Conservation (phyloP, 257 asterid species). For the Primulina huaijiensis region DNA sequence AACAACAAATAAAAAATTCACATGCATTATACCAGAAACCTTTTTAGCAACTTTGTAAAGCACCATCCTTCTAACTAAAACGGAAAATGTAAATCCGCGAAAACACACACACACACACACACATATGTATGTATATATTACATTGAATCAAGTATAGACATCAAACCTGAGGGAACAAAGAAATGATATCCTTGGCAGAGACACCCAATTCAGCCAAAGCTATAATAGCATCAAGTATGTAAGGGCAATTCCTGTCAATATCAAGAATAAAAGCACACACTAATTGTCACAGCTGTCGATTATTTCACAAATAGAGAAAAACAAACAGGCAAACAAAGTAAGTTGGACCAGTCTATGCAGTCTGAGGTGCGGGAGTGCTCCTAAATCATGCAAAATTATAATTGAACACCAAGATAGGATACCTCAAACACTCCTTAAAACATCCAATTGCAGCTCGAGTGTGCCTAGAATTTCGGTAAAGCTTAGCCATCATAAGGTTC, state of each 20-base stretch:
- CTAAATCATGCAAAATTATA: constrained; percentile 19
- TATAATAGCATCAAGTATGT: constrained; percentile 75
- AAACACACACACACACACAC: constrained; percentile 3
- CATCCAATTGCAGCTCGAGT: constrained; percentile 83
- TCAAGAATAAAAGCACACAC: constrained; percentile 13
- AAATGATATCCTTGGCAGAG: constrained; percentile 68
- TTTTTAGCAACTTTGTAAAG: constrained; percentile 3
- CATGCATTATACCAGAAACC: constrained; percentile 13
- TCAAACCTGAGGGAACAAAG: constrained; percentile 81
- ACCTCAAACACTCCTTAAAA: constrained; percentile 97
- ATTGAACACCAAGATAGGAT: constrained; percentile 27
- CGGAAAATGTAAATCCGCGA: constrained; percentile 3
- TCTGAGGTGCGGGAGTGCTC: constrained; percentile 15
- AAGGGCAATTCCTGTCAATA: constrained; percentile 74
- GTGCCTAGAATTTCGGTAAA: constrained; percentile 84
- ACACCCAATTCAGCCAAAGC: constrained; percentile 95
- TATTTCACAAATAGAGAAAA: constrained; percentile 10
- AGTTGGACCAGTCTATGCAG: background rate
- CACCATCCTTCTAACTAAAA: constrained; percentile 20
- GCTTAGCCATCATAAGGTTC: constrained; percentile 91
- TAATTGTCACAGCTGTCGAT: constrained; percentile 11
- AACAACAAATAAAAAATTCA: constrained; percentile 7
- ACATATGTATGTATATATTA: background rate
- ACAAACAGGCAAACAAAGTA: constrained; percentile 10
- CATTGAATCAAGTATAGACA: constrained; percentile 12